Percentiles rank a stretch among this genome's conserved stretches.
Conservation (phyloP, 108 stramenopile species). For the Nannochloropsis gaditana region DNA sequence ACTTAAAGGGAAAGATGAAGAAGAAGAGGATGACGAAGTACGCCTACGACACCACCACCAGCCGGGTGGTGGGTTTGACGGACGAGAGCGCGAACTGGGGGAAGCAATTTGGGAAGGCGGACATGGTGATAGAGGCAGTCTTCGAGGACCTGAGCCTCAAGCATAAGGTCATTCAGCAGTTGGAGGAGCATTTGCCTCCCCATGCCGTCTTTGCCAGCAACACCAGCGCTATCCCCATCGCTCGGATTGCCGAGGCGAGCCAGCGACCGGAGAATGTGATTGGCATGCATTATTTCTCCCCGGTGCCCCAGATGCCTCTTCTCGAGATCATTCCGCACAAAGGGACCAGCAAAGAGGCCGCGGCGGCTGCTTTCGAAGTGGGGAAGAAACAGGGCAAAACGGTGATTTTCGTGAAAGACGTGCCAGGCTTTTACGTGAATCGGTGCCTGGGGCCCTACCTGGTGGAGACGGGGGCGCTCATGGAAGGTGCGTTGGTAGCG, state of each 20-base stretch:
- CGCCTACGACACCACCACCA: conserved; percentile 73
- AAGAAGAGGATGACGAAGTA: conserved; percentile 82
- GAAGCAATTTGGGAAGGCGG: conserved; percentile 76
- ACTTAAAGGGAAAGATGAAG: conserved; percentile 86
- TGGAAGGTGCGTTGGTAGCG: conserved; percentile 22
- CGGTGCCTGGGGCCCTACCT: conserved; percentile 95
- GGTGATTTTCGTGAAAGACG: conserved; percentile 94
- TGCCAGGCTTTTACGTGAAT: conserved; percentile 99
- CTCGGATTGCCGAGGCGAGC: conserved; percentile 83
- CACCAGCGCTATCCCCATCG: conserved; percentile 96
- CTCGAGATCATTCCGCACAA: conserved; percentile 95
- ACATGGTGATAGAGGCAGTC: conserved; percentile 97
- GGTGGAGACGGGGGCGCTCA: conserved; percentile 62
- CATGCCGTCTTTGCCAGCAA: conserved; percentile 67
- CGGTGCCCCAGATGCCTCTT: conserved; percentile 95
- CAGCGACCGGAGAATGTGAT: conserved; percentile 82
- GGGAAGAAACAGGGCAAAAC: conserved; percentile 98
- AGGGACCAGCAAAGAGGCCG: conserved; percentile 70
- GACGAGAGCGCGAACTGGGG: conserved; percentile 63
- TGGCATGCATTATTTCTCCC: conserved; percentile 99
- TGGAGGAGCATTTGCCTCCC: conserved; percentile 75
- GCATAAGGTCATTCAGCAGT: conserved; percentile 74
- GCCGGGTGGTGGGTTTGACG: conserved; percentile 78
- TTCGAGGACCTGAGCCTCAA: conserved; percentile 94
- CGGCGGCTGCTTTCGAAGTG: conserved; percentile 85